phyloP scores from a whole-genome alignment of 768 basidiomycete genomes.

The Vararia minispora region DNA sequence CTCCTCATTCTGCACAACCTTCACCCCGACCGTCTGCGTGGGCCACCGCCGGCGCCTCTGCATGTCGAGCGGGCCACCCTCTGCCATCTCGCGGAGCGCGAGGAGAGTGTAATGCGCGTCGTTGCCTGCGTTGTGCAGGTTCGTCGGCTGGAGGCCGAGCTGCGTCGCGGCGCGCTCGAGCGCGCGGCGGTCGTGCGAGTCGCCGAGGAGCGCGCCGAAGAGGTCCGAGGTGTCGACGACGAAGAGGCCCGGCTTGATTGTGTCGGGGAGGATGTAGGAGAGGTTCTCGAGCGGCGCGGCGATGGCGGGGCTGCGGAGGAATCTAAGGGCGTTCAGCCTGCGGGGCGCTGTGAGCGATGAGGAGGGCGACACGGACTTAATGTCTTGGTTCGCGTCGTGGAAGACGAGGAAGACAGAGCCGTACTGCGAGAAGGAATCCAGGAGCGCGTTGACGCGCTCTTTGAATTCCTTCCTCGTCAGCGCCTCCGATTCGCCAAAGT shows the following conservation, averaged over 20 bases:
- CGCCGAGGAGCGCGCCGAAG: conserved; percentile 65
- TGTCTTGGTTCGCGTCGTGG: conserved; percentile 68
- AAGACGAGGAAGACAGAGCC: conserved; percentile 73
- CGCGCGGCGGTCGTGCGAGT: conserved; percentile 37
- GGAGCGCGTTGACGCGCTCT: conserved; percentile 33
- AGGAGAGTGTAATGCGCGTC: conserved; percentile 76
- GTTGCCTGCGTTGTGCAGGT: conserved; percentile 79
- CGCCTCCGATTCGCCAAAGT: conserved; percentile 51
- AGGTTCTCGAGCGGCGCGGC: conserved; percentile 42
- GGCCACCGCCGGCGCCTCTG: conserved; percentile 81
- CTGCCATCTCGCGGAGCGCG: conserved; percentile 59
- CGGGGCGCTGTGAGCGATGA: background rate
- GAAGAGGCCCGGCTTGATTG: conserved; percentile 43
- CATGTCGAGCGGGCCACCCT: conserved; percentile 58
- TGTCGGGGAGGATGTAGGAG: conserved; percentile 47
- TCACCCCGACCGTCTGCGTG: conserved; percentile 28
- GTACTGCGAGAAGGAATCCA: conserved; percentile 25
- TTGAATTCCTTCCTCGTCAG: conserved; percentile 43
- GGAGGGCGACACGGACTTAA: conserved; percentile 39
- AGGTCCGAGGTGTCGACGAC: conserved; percentile 66
- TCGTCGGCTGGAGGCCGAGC: conserved; percentile 26
- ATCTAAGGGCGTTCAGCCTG: conserved; percentile 23
- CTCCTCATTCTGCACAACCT: conserved; percentile 1
- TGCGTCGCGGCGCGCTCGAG: conserved; percentile 50
- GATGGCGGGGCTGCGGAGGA: conserved; percentile 38